Evolutionary conservation across 805 yeast species (phyloP).

Genomic region (Pichia sporocuriosa): DNA sequence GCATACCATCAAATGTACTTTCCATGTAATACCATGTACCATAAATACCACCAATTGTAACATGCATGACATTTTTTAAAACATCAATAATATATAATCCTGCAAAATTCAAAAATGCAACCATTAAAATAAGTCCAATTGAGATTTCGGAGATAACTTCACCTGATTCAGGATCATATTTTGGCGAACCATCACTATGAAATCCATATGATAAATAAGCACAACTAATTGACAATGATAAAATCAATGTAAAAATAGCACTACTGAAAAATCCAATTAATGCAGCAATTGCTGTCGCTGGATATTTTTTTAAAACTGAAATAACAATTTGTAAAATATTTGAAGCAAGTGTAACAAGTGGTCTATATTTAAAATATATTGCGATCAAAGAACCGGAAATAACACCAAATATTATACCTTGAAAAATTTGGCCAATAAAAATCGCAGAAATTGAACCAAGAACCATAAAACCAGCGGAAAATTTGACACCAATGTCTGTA

Average conservation of each 20-base stretch:
- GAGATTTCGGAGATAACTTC: constrained; percentile 19
- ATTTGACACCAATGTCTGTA: constrained; percentile 64
- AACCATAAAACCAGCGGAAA: constrained; percentile 52
- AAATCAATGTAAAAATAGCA: constrained; percentile 5
- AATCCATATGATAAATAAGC: constrained; percentile 14
- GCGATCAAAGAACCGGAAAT: constrained; percentile 46
- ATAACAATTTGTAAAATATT: constrained; percentile 38
- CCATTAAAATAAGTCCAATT: constrained; percentile 60
- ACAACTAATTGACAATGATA: constrained; percentile 8
- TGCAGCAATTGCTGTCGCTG: constrained; percentile 52
- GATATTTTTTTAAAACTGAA: constrained; percentile 66
- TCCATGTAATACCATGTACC: constrained; percentile 89
- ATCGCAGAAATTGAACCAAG: not conserved
- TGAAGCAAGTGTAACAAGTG: constrained; percentile 24
- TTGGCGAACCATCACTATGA: constrained; percentile 12
- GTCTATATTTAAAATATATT: constrained; percentile 37
- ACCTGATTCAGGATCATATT: constrained; percentile 9
- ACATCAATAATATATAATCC: constrained; percentile 84
- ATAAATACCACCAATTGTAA: constrained; percentile 75
- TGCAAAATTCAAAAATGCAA: constrained; percentile 45
- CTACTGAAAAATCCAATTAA: constrained; percentile 25
- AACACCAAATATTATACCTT: not conserved
- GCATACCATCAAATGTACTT: constrained; percentile 49
- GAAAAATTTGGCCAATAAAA: not conserved
- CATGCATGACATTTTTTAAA: constrained; percentile 71